A percentile compares a stretch with the other conserved stretches of the same genome.
Conservation (phyloP, 495 filamentous ascomycete genomes). For the Chaetomium fimeti region DNA sequence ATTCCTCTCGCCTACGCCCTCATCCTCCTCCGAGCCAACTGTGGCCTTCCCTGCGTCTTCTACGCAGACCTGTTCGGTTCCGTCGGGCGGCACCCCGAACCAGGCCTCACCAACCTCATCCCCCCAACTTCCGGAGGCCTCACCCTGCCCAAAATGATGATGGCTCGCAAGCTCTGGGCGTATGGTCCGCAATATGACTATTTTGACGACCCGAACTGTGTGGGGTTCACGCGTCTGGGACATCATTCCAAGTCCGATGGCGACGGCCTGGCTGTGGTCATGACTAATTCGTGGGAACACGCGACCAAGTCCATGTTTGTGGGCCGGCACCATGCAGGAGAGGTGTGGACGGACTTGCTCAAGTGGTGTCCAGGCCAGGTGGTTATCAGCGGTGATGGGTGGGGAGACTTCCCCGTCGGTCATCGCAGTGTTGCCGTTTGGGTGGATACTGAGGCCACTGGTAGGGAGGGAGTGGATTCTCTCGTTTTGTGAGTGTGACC, state of each 20-base stretch:
- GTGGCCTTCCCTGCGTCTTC: constrained; percentile 70
- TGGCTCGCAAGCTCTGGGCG: constrained; percentile 66
- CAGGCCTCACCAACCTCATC: constrained; percentile 34
- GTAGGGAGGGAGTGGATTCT: constrained; percentile 29
- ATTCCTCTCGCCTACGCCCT: constrained; percentile 60
- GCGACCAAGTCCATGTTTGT: constrained; percentile 58
- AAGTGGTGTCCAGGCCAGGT: constrained; percentile 50
- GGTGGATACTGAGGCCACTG: constrained; percentile 55
- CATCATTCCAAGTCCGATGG: constrained; percentile 33
- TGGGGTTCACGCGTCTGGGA: constrained; percentile 62
- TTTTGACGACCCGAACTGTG: constrained; percentile 62
- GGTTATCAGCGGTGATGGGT: constrained; percentile 55
- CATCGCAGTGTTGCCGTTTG: constrained; percentile 59
- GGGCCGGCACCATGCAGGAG: constrained; percentile 54
- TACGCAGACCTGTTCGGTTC: constrained; percentile 78
- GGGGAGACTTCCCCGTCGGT: constrained; percentile 54
- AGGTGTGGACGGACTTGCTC: constrained; percentile 63
- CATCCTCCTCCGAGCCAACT: constrained; percentile 63
- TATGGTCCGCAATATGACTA: constrained; percentile 71
- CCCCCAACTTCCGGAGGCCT: constrained; percentile 57
- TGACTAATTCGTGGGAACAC: constrained; percentile 53
- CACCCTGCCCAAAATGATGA: constrained; percentile 58
- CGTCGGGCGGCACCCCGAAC: constrained; percentile 45
- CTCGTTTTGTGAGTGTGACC: constrained; percentile 27
- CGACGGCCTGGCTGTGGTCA: constrained; percentile 58